Evolutionary conservation across 164 flowering plant species (phyloP).

Genomic region (Chimonanthus salicifolius): DNA sequence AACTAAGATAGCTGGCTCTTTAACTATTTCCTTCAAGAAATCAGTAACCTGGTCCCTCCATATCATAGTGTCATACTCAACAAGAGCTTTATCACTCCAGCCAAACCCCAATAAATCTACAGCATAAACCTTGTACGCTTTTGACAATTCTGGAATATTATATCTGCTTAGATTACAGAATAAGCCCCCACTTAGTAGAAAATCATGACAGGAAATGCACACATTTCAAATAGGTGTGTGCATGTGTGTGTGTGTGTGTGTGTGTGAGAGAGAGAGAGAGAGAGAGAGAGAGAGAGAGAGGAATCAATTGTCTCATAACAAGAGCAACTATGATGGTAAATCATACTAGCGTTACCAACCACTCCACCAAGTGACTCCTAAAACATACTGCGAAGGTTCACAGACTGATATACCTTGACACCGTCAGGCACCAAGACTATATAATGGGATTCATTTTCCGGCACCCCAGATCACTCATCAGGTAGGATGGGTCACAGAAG

Average conservation of each 20-base stretch:
- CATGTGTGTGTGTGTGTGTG: too few species aligned
- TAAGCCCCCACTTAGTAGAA: neutral
- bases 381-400: too few species aligned
- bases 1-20: conserved; percentile 79
- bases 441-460: too few species aligned
- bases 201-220: neutral
- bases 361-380: too few species aligned
- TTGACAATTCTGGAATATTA: conserved; percentile 88
- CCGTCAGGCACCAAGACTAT: too few species aligned
- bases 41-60: conserved; percentile 95
- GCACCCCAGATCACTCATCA: too few species aligned
- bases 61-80: conserved; percentile 84
- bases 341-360: too few species aligned
- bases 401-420: too few species aligned
- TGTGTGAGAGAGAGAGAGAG: too few species aligned
- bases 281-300: neutral
- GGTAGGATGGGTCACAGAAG: too few species aligned
- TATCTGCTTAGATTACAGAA: conserved; percentile 42
- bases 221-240: neutral
- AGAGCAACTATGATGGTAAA: too few species aligned
- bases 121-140: conserved; percentile 85
- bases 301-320: neutral
- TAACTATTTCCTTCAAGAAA: conserved; percentile 82
- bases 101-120: conserved; percentile 94
- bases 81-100: conserved; percentile 93